Evolutionary conservation across 2,329 filamentous ascomycete species (phyloP).

Genomic region (Alternaria consortialis): DNA sequence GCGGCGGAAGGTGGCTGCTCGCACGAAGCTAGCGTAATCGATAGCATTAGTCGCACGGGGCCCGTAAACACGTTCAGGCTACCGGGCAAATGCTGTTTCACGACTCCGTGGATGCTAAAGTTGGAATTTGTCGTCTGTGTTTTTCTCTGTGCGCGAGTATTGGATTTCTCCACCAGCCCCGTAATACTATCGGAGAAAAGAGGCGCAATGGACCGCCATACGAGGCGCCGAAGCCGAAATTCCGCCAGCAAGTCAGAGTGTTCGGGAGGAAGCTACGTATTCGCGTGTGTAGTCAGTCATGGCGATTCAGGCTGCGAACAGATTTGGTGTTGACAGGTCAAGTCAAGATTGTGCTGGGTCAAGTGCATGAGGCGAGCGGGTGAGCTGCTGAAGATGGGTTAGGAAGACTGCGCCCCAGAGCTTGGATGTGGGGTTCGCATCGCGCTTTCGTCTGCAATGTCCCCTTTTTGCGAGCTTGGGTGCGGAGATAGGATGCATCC

Average conservation of each 20-base stretch:
- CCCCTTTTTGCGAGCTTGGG: conserved; percentile 14
- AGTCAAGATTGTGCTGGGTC: background rate
- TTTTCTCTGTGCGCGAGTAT: conserved; percentile 14
- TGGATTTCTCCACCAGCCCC: conserved; percentile 12
- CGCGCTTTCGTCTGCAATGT: background rate
- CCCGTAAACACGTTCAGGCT: conserved; percentile 1
- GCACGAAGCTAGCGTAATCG: conserved; percentile 2
- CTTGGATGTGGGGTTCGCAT: conserved; percentile 20
- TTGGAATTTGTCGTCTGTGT: conserved; percentile 15
- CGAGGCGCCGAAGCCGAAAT: conserved; percentile 14
- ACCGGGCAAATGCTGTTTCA: conserved; percentile 8
- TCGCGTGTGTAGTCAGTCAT: conserved; percentile 4
- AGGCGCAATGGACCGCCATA: conserved; percentile 12
- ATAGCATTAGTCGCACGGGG: conserved; percentile 4
- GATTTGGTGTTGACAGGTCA: conserved; percentile 2
- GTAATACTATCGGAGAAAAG: conserved; percentile 17
- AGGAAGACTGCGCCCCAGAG: conserved; percentile 18
- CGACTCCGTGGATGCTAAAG: conserved; percentile 9
- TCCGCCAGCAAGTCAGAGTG: conserved; percentile 11
- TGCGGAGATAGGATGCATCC: conserved; percentile 7
- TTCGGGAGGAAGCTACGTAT: conserved; percentile 5
- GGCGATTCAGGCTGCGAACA: conserved; percentile 7
- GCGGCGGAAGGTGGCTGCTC: conserved; percentile 2
- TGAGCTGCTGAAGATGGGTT: conserved; percentile 9
- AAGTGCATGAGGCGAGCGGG: conserved; percentile 5